phyloP scores from a whole-genome alignment of 2,329 filamentous ascomycete species.

The Leptographium lundbergii region DNA sequence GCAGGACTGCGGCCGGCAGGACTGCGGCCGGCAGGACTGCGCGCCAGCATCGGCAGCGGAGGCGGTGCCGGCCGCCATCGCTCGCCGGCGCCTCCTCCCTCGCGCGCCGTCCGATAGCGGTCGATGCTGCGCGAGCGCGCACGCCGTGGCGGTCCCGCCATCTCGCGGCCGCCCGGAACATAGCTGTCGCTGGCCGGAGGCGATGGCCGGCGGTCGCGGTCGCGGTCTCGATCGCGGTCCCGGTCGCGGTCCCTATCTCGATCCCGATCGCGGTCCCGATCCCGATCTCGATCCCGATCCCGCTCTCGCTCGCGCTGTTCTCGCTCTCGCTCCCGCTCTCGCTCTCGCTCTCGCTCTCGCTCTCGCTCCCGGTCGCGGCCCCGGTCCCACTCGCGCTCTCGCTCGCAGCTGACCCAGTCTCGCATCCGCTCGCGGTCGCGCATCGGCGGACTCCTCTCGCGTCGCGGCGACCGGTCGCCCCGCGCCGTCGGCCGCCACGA shows the following conservation, averaged over 20 bases:
- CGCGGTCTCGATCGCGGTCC: slow-evolving; percentile 14
- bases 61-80: slow-evolving; percentile 15
- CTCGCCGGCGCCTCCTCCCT: slow-evolving; percentile 18
- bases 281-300: slow-evolving; percentile 20
- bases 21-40: slow-evolving; percentile 24
- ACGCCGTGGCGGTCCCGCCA: slow-evolving; percentile 17
- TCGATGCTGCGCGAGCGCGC: slow-evolving; percentile 27
- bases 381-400: slow-evolving; percentile 18
- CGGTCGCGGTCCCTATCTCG: slow-evolving; percentile 12
- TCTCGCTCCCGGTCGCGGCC: slow-evolving; percentile 18
- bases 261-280: slow-evolving; percentile 14
- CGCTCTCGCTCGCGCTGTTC: slow-evolving; percentile 16
- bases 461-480: slow-evolving; percentile 25
- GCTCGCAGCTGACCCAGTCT: slow-evolving; percentile 22
- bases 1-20: slow-evolving; percentile 12
- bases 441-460: slow-evolving; percentile 17
- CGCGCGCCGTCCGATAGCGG: slow-evolving; percentile 23
- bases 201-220: slow-evolving; percentile 17
- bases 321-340: slow-evolving; percentile 16
- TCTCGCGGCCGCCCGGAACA: slow-evolving; percentile 24
- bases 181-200: slow-evolving; percentile 25
- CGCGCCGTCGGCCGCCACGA: slow-evolving; percentile 36
- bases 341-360: slow-evolving; percentile 11
- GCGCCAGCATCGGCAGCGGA: slow-evolving; percentile 13
- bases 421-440: slow-evolving; percentile 18